These are phyloP conservation scores for Mycena metata DNA, from an alignment of 768 basidiomycete genomes.

Conservation along the genomic window DNA sequence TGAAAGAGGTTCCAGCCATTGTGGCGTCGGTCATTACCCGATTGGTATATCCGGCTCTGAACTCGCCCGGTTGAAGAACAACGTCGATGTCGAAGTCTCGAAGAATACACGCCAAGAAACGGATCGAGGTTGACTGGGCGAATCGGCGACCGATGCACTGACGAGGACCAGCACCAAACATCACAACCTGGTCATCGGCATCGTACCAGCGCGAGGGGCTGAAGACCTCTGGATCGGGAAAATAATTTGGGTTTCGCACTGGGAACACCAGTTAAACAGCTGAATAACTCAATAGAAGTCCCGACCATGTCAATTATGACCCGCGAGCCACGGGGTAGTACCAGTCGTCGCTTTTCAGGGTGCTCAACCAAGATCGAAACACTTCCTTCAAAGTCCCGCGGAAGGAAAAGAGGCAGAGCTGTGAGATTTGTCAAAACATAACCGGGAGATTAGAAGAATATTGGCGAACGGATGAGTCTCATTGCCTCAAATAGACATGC, in stretches of 20 bases:
- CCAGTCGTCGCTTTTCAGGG: conserved; percentile 26
- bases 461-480: conserved; percentile 39
- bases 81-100: conserved; percentile 47
- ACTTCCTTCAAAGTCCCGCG: conserved; percentile 34
- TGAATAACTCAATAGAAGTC: too few species aligned
- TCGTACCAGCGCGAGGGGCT: conserved; percentile 48
- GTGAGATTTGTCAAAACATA: neutral
- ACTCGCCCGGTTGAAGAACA: conserved; percentile 39
- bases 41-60: conserved; percentile 39
- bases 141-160: conserved; percentile 50
- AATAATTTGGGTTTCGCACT: conserved; percentile 44
- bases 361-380: conserved; percentile 26
- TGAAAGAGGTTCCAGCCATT: conserved; percentile 37
- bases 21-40: conserved; percentile 36
- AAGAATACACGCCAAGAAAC: conserved; percentile 43
- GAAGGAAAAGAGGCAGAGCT: conserved; percentile 37
- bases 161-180: conserved; percentile 46
- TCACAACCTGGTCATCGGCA: conserved; percentile 36
- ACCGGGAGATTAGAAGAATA: neutral
- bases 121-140: conserved; percentile 43
- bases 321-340: conserved; percentile 36
- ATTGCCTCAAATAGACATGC: conserved; percentile 37
- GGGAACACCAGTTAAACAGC: too few species aligned
- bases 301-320: conserved; percentile 45
- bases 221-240: conserved; percentile 43